Conservation (phyloP, 2,329 filamentous ascomycete species). For the Pseudopyricularia javanii region DNA sequence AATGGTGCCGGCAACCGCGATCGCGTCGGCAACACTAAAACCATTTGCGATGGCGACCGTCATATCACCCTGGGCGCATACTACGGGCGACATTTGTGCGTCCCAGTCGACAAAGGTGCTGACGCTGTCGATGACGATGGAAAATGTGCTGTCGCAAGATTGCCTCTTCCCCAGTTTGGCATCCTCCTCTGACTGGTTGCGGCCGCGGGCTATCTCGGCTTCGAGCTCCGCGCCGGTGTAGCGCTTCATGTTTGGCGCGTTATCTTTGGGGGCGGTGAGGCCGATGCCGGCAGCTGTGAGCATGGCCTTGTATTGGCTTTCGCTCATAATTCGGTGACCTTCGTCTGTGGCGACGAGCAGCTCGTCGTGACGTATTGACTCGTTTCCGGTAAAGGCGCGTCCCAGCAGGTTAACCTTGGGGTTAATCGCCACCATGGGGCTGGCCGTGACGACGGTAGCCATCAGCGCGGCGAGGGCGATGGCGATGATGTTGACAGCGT, state of each 20-base stretch:
- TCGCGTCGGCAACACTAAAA: neutral
- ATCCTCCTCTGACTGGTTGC: neutral
- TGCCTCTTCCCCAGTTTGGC: neutral
- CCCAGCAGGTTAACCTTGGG: too few relatives aligned
- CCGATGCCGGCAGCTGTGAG: neutral
- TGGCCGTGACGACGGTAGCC: too few relatives aligned
- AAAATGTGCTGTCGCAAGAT: neutral
- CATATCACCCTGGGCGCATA: neutral
- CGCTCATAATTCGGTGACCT: neutral
- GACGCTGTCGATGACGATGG: neutral
- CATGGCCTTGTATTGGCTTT: neutral
- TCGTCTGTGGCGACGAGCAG: too few relatives aligned
- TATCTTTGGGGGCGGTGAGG: too few relatives aligned
- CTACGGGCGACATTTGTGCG: constrained; percentile 4
- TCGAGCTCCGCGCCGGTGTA: neutral
- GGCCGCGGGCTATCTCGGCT: neutral
- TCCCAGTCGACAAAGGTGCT: constrained; percentile 3
- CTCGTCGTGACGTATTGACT: too few relatives aligned
- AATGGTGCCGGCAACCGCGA: neutral
- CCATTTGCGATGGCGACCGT: neutral
- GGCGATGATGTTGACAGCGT: too few relatives aligned
- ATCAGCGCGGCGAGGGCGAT: too few relatives aligned
- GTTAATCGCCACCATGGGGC: too few relatives aligned
- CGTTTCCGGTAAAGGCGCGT: too few relatives aligned
- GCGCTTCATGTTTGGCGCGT: neutral